A percentile compares a stretch with the other conserved stretches of the same genome.
These are phyloP conservation scores for Rubia yunnanensis DNA, from an alignment of 257 asterid genomes.

Conservation along the genomic window DNA sequence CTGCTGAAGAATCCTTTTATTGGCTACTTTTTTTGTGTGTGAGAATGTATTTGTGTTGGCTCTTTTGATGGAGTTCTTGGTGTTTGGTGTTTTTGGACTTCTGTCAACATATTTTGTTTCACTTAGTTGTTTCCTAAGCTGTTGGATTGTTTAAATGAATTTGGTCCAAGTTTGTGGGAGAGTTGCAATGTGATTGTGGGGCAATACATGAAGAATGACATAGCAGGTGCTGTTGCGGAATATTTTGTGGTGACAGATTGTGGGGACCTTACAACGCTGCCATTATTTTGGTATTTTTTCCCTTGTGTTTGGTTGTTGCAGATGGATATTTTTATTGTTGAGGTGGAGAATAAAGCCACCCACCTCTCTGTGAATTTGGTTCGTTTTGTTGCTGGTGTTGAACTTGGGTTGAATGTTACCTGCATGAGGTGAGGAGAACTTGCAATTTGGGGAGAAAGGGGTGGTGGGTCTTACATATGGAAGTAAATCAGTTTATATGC, in stretches of 20 bases:
- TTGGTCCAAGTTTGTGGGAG: background rate
- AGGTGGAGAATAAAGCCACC: background rate
- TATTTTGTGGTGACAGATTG: background rate
- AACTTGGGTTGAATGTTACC: background rate
- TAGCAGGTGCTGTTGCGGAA: constrained; percentile 1
- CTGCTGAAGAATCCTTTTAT: background rate
- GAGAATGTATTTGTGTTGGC: background rate
- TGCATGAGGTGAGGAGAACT: background rate
- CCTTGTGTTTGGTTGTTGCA: background rate
- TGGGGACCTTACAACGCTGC: background rate
- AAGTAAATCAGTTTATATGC: no score
- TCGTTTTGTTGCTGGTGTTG: background rate
- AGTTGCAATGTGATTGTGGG: background rate
- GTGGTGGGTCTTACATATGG: background rate
- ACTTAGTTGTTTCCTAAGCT: background rate
- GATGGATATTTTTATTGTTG: background rate
- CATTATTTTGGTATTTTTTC: background rate
- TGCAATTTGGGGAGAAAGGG: background rate
- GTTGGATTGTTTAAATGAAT: background rate
- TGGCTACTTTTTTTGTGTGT: background rate
- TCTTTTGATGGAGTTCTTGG: background rate
- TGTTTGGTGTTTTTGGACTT: constrained; percentile 4
- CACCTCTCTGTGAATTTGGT: background rate
- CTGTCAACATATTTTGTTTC: background rate
- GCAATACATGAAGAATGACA: background rate